Percentiles rank a stretch among this genome's conserved stretches.
These are phyloP conservation scores for Chalara sp. DNA, from an alignment of 2,329 filamentous ascomycete genomes.

Conservation along the genomic window DNA sequence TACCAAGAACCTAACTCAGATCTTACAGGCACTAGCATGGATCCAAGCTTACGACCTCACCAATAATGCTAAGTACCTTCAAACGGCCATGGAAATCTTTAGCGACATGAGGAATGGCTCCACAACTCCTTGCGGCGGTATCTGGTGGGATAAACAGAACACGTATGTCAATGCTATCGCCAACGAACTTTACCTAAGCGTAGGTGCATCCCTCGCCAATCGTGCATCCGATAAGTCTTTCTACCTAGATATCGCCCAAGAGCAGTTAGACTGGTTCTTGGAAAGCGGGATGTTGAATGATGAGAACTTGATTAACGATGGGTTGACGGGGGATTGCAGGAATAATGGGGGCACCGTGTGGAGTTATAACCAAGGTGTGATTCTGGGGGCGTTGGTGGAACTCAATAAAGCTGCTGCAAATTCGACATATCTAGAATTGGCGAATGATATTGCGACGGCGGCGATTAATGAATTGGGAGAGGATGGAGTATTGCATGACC, in stretches of 20 bases:
- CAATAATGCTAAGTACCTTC: constrained; percentile 41
- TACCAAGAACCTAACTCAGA: no score
- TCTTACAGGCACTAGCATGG: constrained; percentile 25
- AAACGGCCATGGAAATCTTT: constrained; percentile 46
- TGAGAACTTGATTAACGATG: constrained; percentile 45
- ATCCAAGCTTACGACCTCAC: constrained; percentile 51
- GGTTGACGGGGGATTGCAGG: constrained; percentile 44
- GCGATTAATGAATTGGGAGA: constrained; percentile 38
- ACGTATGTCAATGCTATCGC: constrained; percentile 48
- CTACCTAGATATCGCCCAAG: constrained; percentile 47
- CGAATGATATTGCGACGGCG: constrained; percentile 45
- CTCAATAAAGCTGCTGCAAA: constrained; percentile 38
- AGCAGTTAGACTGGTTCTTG: constrained; percentile 45
- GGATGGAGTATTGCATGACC: constrained; percentile 45
- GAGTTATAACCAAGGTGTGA: constrained; percentile 56
- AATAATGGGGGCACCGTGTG: constrained; percentile 34
- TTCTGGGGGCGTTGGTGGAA: constrained; percentile 52
- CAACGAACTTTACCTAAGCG: constrained; percentile 49
- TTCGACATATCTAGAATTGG: constrained; percentile 34
- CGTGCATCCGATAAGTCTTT: constrained; percentile 44
- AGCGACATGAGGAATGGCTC: constrained; percentile 42
- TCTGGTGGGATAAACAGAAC: constrained; percentile 43
- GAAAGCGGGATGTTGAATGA: constrained; percentile 40
- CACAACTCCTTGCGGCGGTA: neutral
- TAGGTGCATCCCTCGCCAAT: constrained; percentile 48